Evolutionary conservation across 2,329 filamentous ascomycete species (phyloP).

Genomic region (Ilyonectria robusta): DNA sequence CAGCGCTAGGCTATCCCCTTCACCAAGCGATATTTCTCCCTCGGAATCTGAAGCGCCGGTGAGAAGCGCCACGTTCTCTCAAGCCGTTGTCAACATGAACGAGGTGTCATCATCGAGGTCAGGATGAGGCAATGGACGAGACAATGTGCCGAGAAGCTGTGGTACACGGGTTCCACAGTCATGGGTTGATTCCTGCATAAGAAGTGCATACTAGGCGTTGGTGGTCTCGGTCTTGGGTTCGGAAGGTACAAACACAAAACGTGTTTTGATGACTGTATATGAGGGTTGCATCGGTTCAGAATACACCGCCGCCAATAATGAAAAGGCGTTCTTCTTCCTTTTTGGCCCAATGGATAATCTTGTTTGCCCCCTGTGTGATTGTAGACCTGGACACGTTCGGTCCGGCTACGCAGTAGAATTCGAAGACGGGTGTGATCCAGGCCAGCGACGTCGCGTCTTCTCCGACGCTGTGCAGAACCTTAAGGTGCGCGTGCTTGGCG

Average conservation of each 20-base stretch:
- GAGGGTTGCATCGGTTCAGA: constrained; percentile 56
- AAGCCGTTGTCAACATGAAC: constrained; percentile 34
- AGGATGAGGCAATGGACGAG: neutral
- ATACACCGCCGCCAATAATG: constrained; percentile 97
- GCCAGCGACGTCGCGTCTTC: constrained; percentile 85
- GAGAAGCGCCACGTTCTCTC: constrained; percentile 26
- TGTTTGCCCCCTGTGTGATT: constrained; percentile 88
- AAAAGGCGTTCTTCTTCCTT: constrained; percentile 94
- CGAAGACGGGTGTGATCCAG: constrained; percentile 92
- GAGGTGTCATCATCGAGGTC: constrained; percentile 34
- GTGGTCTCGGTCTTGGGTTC: constrained; percentile 35
- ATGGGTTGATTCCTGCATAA: constrained; percentile 30
- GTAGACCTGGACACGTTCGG: constrained; percentile 75
- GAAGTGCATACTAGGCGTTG: constrained; percentile 46
- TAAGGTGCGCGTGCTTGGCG: constrained; percentile 85
- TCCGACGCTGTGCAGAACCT: constrained; percentile 85
- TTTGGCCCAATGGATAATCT: constrained; percentile 91
- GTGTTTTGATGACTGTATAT: constrained; percentile 37
- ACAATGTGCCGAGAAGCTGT: neutral
- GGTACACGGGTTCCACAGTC: constrained; percentile 22
- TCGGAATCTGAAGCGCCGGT: constrained; percentile 34
- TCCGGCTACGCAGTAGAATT: constrained; percentile 95
- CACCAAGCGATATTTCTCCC: constrained; percentile 34
- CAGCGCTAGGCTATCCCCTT: constrained; percentile 36
- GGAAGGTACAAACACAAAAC: constrained; percentile 29